phyloP scores from a whole-genome alignment of 2,329 filamentous ascomycete genomes.

The Verticillium nonalfalfae region DNA sequence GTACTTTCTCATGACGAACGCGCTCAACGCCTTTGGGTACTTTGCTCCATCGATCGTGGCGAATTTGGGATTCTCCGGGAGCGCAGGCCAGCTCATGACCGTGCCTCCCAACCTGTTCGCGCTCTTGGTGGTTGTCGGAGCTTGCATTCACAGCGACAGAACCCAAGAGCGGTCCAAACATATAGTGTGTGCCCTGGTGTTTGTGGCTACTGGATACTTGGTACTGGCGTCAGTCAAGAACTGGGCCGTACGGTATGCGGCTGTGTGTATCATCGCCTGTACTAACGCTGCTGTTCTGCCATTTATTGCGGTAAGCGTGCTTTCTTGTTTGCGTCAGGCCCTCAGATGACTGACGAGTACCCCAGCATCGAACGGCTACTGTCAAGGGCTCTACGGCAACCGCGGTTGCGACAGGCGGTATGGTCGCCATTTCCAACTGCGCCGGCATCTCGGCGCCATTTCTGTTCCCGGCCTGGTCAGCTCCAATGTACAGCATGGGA shows the following conservation, averaged over 20 bases:
- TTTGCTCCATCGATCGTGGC: slow-evolving; percentile 25
- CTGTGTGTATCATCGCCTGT: slow-evolving; percentile 20
- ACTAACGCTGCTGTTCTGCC: slow-evolving; percentile 21
- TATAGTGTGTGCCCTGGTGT: slow-evolving; percentile 15
- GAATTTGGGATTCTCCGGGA: slow-evolving; percentile 20
- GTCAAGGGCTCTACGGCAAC: slow-evolving; percentile 21
- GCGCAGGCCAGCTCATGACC: slow-evolving; percentile 22
- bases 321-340: too few species aligned
- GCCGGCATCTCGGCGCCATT: slow-evolving; percentile 23
- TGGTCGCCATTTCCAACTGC: slow-evolving; percentile 22
- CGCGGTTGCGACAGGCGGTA: slow-evolving; percentile 21
- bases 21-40: slow-evolving; percentile 23
- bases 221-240: slow-evolving; percentile 18
- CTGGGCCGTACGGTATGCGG: slow-evolving; percentile 18
- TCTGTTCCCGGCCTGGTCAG: slow-evolving; percentile 17
- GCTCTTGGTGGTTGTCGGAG: slow-evolving; percentile 20
- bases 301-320: slow-evolving; percentile 19
- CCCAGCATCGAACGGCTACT: slow-evolving; percentile 20
- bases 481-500: slow-evolving; percentile 20
- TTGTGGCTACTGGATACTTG: slow-evolving; percentile 18
- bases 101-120: slow-evolving; percentile 26
- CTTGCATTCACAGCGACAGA: slow-evolving; percentile 19
- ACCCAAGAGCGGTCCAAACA: slow-evolving; percentile 20
- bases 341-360: not conserved
- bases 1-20: slow-evolving; percentile 21